phyloP scores from a whole-genome alignment of 768 basidiomycete genomes.

The Pleurotus giganteus region DNA sequence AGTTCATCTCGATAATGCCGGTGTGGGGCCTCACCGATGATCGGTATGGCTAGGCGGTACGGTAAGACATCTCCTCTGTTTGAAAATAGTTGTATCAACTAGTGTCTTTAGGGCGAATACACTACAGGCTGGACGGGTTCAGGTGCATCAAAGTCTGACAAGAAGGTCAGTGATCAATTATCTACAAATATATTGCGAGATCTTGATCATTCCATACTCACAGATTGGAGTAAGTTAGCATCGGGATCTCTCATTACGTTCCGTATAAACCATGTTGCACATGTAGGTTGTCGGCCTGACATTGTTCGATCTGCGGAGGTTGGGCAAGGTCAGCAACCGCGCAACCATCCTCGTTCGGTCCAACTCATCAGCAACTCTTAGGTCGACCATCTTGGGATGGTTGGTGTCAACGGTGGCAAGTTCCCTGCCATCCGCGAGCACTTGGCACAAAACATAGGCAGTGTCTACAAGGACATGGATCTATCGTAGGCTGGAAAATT shows the following conservation, averaged over 20 bases:
- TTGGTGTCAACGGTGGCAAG: conserved; percentile 84
- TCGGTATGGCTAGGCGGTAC: conserved; percentile 32
- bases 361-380: conserved; percentile 19
- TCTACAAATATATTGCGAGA: background rate
- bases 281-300: conserved; percentile 83
- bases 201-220: conserved; percentile 3
- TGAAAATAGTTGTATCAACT: background rate
- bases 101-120: conserved; percentile 66
- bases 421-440: conserved; percentile 85
- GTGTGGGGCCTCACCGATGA: too few species aligned
- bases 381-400: conserved; percentile 81
- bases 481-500: background rate
- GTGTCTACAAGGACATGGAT: conserved; percentile 87
- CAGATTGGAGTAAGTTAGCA: conserved; percentile 64
- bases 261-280: conserved; percentile 14
- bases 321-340: conserved; percentile 58
- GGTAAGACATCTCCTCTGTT: conserved; percentile 21
- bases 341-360: conserved; percentile 14
- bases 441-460: conserved; percentile 76
- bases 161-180: conserved; percentile 58
- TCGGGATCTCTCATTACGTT: background rate
- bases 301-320: conserved; percentile 82
- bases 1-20: conserved; percentile 18
- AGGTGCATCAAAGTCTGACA: conserved; percentile 93
- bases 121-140: conserved; percentile 93